Evolutionary conservation across 1,284 basidiomycete genomes (phyloP).

Genomic region (Heliocybe sulcata): DNA sequence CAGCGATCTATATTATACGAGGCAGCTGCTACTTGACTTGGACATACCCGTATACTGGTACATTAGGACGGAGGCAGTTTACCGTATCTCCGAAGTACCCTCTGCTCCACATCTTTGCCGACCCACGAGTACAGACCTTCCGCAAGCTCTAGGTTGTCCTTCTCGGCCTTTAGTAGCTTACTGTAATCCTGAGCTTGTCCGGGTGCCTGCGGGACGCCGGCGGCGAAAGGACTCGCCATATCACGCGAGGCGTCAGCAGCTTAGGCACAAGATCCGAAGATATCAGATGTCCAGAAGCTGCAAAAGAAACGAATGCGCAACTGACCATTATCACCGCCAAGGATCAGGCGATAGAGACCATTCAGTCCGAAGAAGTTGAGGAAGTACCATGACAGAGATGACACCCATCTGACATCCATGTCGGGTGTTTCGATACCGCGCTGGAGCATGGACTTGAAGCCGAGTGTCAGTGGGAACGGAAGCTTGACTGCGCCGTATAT

Average conservation of each 20-base stretch:
- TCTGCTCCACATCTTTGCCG: conserved; percentile 72
- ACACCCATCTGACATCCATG: conserved; percentile 99
- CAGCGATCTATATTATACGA: not conserved
- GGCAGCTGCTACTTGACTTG: not conserved
- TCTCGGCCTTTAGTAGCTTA: conserved; percentile 89
- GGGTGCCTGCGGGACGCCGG: conserved; percentile 36
- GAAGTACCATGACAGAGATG: conserved; percentile 98
- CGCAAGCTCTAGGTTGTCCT: conserved; percentile 89
- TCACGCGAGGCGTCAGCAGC: conserved; percentile 75
- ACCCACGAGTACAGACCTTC: conserved; percentile 82
- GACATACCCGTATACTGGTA: not conserved
- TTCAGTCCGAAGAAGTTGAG: conserved; percentile 98
- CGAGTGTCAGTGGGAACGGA: conserved; percentile 93
- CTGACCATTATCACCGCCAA: conserved; percentile 88
- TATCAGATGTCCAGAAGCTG: conserved; percentile 6
- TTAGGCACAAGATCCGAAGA: conserved; percentile 20
- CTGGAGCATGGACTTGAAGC: conserved; percentile 99
- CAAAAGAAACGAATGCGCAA: conserved; percentile 12
- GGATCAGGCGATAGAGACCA: conserved; percentile 88
- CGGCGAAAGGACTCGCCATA: conserved; percentile 71
- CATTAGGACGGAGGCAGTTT: conserved; percentile 26
- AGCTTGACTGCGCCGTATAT: conserved; percentile 69
- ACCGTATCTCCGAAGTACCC: conserved; percentile 73
- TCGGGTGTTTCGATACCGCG: conserved; percentile 93
- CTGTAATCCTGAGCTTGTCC: conserved; percentile 75